Evolutionary conservation across 768 basidiomycete genomes (phyloP).

Genomic region (Tylopilus subfusipes): DNA sequence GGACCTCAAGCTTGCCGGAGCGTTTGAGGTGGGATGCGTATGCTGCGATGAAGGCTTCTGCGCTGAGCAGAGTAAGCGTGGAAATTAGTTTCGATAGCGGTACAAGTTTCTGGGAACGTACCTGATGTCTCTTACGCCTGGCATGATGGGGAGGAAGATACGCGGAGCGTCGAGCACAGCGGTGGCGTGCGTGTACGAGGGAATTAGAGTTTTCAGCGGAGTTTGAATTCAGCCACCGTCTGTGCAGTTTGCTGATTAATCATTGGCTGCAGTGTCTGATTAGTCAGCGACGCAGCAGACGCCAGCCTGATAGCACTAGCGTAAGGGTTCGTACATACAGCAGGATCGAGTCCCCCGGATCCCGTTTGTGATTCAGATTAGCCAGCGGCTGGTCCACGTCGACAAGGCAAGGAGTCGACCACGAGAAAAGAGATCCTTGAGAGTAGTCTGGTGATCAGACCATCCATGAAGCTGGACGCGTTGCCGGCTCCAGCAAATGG

Average conservation of each 20-base stretch:
- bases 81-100: slow-evolving; percentile 13
- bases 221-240: slow-evolving; percentile 36
- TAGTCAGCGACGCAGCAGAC: background rate
- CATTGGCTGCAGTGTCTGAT: slow-evolving; percentile 22
- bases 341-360: too few relatives aligned
- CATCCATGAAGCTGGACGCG: too few relatives aligned
- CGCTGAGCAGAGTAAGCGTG: slow-evolving; percentile 44
- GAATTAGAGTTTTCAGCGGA: slow-evolving; percentile 33
- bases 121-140: slow-evolving; percentile 82
- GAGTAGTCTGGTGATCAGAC: too few relatives aligned
- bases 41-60: slow-evolving; percentile 89
- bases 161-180: slow-evolving; percentile 40
- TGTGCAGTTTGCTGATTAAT: slow-evolving; percentile 44
- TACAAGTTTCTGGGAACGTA: slow-evolving; percentile 23
- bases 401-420: too few relatives aligned
- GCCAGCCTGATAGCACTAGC: too few relatives aligned
- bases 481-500: too few relatives aligned
- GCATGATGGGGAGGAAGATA: slow-evolving; percentile 52
- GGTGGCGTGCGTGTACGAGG: slow-evolving; percentile 45
- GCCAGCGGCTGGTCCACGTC: too few relatives aligned
- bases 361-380: too few relatives aligned
- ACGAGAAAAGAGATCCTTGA: too few relatives aligned
- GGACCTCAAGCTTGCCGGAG: slow-evolving; percentile 98
- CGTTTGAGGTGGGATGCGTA: slow-evolving; percentile 97
- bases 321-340: too few relatives aligned